These are phyloP conservation scores for Septoria linicola DNA, from an alignment of 2,329 filamentous ascomycete species.

Conservation along the genomic window DNA sequence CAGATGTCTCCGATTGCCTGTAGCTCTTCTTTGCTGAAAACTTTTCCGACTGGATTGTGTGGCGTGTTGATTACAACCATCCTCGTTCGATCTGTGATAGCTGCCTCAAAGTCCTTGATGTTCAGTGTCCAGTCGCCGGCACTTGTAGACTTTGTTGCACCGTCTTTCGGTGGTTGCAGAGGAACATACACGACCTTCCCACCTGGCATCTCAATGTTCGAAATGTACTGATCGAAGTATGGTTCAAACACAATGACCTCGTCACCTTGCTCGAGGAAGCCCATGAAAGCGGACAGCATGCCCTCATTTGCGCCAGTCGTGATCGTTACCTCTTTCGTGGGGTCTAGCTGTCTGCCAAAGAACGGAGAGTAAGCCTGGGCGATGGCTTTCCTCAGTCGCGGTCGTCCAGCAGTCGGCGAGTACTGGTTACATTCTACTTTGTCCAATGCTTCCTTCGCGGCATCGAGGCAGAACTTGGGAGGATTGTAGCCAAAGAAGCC, in stretches of 20 bases:
- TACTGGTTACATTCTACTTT: slow-evolving; percentile 98
- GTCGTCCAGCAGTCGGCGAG: slow-evolving; percentile 89
- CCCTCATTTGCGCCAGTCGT: slow-evolving; percentile 90
- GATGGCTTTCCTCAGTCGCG: slow-evolving; percentile 87
- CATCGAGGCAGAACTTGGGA: slow-evolving; percentile 83
- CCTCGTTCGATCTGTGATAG: slow-evolving; percentile 82
- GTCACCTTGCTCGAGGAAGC: slow-evolving; percentile 87
- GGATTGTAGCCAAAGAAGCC: slow-evolving; percentile 93
- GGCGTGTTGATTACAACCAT: slow-evolving; percentile 92
- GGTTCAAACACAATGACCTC: slow-evolving; percentile 98
- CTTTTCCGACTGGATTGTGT: slow-evolving; percentile 96
- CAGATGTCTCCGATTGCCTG: slow-evolving; percentile 82
- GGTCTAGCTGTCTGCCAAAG: slow-evolving; percentile 78
- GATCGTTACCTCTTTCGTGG: slow-evolving; percentile 90
- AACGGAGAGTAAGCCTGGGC: slow-evolving; percentile 87
- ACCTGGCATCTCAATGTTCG: slow-evolving; percentile 97
- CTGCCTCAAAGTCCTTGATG: slow-evolving; percentile 74
- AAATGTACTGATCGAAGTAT: slow-evolving; percentile 99
- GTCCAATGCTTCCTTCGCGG: slow-evolving; percentile 85
- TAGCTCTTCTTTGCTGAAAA: slow-evolving; percentile 82
- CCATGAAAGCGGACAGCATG: slow-evolving; percentile 98
- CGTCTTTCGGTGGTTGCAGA: slow-evolving; percentile 82
- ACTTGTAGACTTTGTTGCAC: slow-evolving; percentile 74
- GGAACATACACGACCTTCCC: slow-evolving; percentile 94
- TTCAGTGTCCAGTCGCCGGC: slow-evolving; percentile 87